These are phyloP conservation scores for Amylocarpus encephaloides DNA, from an alignment of 2,329 filamentous ascomycete species.

Conservation along the genomic window DNA sequence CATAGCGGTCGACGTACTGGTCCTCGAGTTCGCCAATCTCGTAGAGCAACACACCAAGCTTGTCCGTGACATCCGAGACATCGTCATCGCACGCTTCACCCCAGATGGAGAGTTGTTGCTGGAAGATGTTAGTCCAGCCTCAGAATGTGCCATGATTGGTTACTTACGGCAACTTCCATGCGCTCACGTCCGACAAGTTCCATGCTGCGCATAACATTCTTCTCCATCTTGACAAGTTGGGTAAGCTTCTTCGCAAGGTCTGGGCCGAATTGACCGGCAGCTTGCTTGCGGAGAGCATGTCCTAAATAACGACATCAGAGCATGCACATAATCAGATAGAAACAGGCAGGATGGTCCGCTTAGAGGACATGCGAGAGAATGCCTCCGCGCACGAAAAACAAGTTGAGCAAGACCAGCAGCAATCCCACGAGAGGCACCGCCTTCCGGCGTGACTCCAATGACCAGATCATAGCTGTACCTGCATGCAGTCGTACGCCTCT, in stretches of 20 bases:
- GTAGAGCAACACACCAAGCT: conserved; percentile 93
- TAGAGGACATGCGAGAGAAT: neutral
- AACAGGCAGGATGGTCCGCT: neutral
- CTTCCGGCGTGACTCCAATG: too few species aligned
- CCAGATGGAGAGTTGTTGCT: conserved; percentile 99
- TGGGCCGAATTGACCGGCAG: conserved; percentile 66
- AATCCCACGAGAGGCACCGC: too few species aligned
- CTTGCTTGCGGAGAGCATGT: conserved; percentile 69
- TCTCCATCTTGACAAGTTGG: conserved; percentile 99
- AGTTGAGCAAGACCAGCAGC: too few species aligned
- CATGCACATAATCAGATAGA: neutral
- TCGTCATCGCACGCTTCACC: conserved; percentile 94
- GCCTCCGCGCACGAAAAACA: too few species aligned
- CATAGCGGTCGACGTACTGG: conserved; percentile 96
- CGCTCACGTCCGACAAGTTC: conserved; percentile 91
- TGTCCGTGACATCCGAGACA: conserved; percentile 97
- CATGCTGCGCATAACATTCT: conserved; percentile 99
- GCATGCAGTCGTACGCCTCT: neutral
- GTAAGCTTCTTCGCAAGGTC: conserved; percentile 97
- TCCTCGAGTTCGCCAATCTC: conserved; percentile 90
- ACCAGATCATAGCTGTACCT: neutral
- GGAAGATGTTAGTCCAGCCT: conserved; percentile 13
- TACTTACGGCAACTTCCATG: conserved; percentile 93
- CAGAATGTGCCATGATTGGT: neutral
- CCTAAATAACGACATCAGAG: conserved; percentile 49